Evolutionary conservation across 306 rosid genomes (phyloP).

Genomic region (Citrullus amarus): DNA sequence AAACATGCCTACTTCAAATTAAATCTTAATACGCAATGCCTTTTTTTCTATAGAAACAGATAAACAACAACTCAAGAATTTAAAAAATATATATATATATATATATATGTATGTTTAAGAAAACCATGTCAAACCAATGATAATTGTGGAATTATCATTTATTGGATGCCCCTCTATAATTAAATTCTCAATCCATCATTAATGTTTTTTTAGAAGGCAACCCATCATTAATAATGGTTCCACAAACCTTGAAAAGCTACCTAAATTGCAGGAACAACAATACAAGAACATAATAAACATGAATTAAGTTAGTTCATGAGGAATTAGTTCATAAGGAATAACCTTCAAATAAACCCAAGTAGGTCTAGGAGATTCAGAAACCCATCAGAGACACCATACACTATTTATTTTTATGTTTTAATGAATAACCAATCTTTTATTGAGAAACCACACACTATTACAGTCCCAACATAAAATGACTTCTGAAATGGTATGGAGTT

Average conservation of each 20-base stretch:
- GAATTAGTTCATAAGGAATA: not conserved
- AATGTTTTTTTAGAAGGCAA: too few species aligned
- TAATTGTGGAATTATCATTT: not conserved
- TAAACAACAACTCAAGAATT: not conserved
- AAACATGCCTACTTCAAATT: not conserved
- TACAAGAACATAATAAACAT: not conserved
- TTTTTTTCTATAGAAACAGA: not conserved
- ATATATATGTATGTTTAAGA: too few species aligned
- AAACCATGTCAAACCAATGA: not conserved
- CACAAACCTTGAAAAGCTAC: not conserved
- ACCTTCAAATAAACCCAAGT: not conserved
- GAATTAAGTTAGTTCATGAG: not conserved
- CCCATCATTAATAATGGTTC: not conserved
- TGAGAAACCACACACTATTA: not conserved
- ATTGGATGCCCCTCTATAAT: not conserved
- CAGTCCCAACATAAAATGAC: not conserved
- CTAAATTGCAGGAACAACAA: not conserved
- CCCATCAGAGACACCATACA: not conserved
- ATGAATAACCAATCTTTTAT: not conserved
- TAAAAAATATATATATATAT: not conserved
- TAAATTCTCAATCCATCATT: not conserved
- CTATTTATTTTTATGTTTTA: not conserved
- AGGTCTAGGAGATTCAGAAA: not conserved
- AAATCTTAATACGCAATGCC: not conserved
- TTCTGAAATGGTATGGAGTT: not conserved